These are phyloP conservation scores for Candida schatavii DNA, from an alignment of 805 yeast species.

Conservation along the genomic window DNA sequence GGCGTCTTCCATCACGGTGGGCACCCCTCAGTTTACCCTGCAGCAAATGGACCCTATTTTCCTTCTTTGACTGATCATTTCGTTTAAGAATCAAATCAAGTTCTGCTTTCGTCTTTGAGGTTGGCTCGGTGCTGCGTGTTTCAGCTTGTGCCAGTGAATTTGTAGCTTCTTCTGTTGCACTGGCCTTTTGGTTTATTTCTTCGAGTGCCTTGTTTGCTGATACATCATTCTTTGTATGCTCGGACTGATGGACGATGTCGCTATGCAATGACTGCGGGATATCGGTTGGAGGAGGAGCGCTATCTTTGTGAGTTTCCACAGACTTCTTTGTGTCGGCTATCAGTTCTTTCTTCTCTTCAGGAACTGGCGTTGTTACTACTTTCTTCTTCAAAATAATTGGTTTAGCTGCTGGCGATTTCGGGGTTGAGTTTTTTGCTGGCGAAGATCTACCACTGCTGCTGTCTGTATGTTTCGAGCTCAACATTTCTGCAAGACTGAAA, in stretches of 20 bases:
- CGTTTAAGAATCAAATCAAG: constrained; percentile 4
- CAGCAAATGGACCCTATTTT: too few species aligned
- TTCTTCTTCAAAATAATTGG: constrained; percentile 42
- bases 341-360: background rate
- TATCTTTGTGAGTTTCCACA: background rate
- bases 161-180: background rate
- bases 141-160: background rate
- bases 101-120: constrained; percentile 5
- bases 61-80: constrained; percentile 10
- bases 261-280: too few species aligned
- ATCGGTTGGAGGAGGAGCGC: background rate
- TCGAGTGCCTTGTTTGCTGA: too few species aligned
- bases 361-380: background rate
- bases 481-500: constrained; percentile 38
- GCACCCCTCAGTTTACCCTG: too few species aligned
- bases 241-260: too few species aligned
- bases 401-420: constrained; percentile 24
- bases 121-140: constrained; percentile 2
- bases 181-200: too few species aligned
- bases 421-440: constrained; percentile 15
- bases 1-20: constrained; percentile 2
- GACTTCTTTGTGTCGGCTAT: background rate
- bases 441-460: constrained; percentile 15
- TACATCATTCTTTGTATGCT: too few species aligned
- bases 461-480: constrained; percentile 23